A percentile compares a stretch with the other conserved stretches of the same genome.
phyloP scores from a whole-genome alignment of 2,329 filamentous ascomycete genomes.

The Diaporthe sp. region DNA sequence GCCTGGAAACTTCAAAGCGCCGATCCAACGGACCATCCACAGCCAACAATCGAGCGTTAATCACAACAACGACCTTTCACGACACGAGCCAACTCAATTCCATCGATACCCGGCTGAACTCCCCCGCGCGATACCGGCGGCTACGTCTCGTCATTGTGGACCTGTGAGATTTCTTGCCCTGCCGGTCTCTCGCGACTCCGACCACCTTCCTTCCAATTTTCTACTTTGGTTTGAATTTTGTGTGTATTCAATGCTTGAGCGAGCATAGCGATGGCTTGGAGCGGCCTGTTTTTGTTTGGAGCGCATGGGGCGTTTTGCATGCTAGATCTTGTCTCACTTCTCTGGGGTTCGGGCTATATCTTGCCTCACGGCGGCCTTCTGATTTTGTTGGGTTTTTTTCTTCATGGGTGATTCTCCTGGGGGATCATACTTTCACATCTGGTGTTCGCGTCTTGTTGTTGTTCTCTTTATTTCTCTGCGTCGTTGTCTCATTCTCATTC shows the following conservation, averaged over 20 bases:
- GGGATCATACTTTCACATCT: background rate
- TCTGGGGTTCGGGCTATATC: slow-evolving; percentile 37
- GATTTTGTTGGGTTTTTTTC: slow-evolving; percentile 17
- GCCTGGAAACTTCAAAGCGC: background rate
- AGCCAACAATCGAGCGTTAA: slow-evolving; percentile 16
- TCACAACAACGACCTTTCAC: slow-evolving; percentile 14
- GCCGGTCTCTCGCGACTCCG: slow-evolving; percentile 29
- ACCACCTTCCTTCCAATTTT: slow-evolving; percentile 27
- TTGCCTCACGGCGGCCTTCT: slow-evolving; percentile 41
- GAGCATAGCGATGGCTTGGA: slow-evolving; percentile 40
- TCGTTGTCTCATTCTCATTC: background rate
- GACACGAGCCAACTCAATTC: slow-evolving; percentile 17
- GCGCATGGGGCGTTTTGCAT: slow-evolving; percentile 38
- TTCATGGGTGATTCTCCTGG: background rate
- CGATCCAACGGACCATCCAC: background rate
- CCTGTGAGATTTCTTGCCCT: slow-evolving; percentile 5
- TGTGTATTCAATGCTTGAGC: slow-evolving; percentile 37
- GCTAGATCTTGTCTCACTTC: slow-evolving; percentile 30
- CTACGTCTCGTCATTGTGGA: slow-evolving; percentile 28
- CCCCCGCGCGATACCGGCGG: slow-evolving; percentile 18
- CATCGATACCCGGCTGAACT: slow-evolving; percentile 11
- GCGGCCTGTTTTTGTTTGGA: background rate
- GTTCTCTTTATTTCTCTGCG: background rate
- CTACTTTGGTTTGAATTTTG: slow-evolving; percentile 8
- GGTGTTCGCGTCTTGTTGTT: background rate